phyloP scores from a whole-genome alignment of 176 grass and related monocot species.

The Carex parvula region DNA sequence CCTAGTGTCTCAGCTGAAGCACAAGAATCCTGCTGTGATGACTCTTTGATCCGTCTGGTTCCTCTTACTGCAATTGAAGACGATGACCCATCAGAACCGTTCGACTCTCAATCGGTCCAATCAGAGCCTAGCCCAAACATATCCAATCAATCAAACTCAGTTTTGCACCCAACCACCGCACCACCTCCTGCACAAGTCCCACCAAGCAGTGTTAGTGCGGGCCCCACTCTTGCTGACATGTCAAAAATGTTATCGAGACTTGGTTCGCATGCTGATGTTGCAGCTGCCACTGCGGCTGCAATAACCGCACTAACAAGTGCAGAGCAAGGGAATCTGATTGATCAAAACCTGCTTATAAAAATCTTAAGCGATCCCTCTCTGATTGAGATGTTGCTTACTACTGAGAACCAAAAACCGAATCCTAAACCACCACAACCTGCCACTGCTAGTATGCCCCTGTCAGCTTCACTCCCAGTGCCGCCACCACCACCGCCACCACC shows the following conservation, averaged over 20 bases:
- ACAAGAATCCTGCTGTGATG: slow-evolving; percentile 46
- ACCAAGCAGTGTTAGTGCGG: slow-evolving; percentile 14
- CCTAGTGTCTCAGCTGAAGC: slow-evolving; percentile 63
- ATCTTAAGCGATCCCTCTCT: slow-evolving; percentile 81
- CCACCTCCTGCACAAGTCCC: slow-evolving; percentile 5
- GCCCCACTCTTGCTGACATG: slow-evolving; percentile 15
- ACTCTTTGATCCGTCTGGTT: slow-evolving; percentile 54
- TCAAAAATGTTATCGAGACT: slow-evolving; percentile 4
- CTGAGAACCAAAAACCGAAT: slow-evolving; percentile 46
- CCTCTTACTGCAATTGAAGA: slow-evolving; percentile 84
- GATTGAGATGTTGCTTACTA: slow-evolving; percentile 62
- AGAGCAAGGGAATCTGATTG: slow-evolving; percentile 66
- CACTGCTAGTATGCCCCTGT: not conserved
- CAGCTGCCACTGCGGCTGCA: slow-evolving; percentile 73
- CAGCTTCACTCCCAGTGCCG: not conserved
- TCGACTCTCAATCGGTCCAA: slow-evolving; percentile 31
- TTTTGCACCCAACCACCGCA: slow-evolving; percentile 17
- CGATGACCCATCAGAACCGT: slow-evolving; percentile 64
- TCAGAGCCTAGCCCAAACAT: slow-evolving; percentile 17
- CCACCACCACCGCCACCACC: not conserved
- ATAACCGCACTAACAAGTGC: slow-evolving; percentile 84
- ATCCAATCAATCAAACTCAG: slow-evolving; percentile 32
- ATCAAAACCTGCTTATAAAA: slow-evolving; percentile 73
- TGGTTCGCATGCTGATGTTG: slow-evolving; percentile 44
- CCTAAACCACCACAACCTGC: slow-evolving; percentile 29